Conservation (phyloP, 257 asterid species). For the Fraxinus excelsior region DNA sequence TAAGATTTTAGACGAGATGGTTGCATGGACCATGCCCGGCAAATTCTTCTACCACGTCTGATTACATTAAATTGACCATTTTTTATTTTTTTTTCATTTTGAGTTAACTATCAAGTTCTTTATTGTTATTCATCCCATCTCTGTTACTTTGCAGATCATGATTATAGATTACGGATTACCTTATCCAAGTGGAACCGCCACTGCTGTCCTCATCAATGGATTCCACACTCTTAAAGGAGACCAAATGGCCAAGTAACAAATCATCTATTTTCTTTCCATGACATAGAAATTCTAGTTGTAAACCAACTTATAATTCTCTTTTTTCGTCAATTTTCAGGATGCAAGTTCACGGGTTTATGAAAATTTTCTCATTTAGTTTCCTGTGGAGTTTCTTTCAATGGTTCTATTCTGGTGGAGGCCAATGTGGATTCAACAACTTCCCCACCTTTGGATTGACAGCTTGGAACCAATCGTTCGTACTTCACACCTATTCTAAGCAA, state of each 20-base stretch:
- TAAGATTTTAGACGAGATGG: background rate
- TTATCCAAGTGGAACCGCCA: slow-evolving; percentile 61
- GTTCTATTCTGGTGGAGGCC: slow-evolving; percentile 35
- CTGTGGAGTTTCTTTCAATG: slow-evolving; percentile 40
- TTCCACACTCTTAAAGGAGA: slow-evolving; percentile 52
- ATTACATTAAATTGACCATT: background rate
- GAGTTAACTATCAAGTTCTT: background rate
- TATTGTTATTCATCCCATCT: background rate
- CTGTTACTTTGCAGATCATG: slow-evolving; percentile 48
- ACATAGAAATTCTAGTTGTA: background rate
- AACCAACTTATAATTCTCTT: background rate
- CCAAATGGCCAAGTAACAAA: slow-evolving; percentile 39
- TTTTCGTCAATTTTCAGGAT: slow-evolving; percentile 26
- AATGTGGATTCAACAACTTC: slow-evolving; percentile 35
- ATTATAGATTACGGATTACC: slow-evolving; percentile 56
- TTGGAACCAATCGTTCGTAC: slow-evolving; percentile 30
- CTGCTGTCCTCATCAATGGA: slow-evolving; percentile 59
- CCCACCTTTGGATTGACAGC: slow-evolving; percentile 39
- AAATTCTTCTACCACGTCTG: background rate
- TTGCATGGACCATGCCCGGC: background rate
- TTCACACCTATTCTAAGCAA: background rate
- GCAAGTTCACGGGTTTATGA: slow-evolving; percentile 37
- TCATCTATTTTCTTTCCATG: background rate
- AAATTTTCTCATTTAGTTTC: slow-evolving; percentile 34
- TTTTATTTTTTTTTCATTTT: no score